Evolutionary conservation across 768 basidiomycete species (phyloP), one percentile per base, ranked within the genome.

Genomic region (Lactifluus subvellereus): DNA sequence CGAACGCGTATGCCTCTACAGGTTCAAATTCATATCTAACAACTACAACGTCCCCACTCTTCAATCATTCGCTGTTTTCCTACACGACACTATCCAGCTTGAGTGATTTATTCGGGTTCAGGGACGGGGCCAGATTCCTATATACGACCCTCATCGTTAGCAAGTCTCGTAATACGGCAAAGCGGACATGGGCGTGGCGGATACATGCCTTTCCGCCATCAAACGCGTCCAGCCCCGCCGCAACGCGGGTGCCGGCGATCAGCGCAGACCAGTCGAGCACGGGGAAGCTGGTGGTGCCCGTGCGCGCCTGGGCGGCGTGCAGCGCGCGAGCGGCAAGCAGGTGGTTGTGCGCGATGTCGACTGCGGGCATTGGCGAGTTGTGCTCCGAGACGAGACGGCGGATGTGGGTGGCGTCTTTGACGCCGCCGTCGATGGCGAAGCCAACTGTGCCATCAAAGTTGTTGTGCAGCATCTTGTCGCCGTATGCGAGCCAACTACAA

Each of bases 321-420:
- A 90, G 74, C 0, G 91, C 88, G 38, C 89, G 81, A 6, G 91
- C 86, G 6, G 89, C 87, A 65, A 95, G 76, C 70, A 95, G 78
- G 68, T 91, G 87, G 67, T 87, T 86, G 69, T 89, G 85, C 5
- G 90, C 89, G 57, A 80, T 77, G 66, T 90, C 89, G 64, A 88
- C 76, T 18, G 77, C 75, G 8, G 89, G 89, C 86, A 89, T 86
- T 0, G 88, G 87, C 11, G 82, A 78, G 66, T 87, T 82, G 61
- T 82, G 76, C 61, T 86, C 82, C 8, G 84, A 79, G 0, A 85
- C 83, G 10, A 94, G 78, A 54, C 79, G 81, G 59, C 88, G 86
- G 57, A 94, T 85, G 71, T 88, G 87, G 80, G 81, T 74, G 0
- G 90, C 87, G 70, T 94, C 93, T 70, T 93, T 93, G 69, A 96